Evolutionary conservation across 306 rosid genomes (phyloP).

Genomic region (Leucaena leucocephala): DNA sequence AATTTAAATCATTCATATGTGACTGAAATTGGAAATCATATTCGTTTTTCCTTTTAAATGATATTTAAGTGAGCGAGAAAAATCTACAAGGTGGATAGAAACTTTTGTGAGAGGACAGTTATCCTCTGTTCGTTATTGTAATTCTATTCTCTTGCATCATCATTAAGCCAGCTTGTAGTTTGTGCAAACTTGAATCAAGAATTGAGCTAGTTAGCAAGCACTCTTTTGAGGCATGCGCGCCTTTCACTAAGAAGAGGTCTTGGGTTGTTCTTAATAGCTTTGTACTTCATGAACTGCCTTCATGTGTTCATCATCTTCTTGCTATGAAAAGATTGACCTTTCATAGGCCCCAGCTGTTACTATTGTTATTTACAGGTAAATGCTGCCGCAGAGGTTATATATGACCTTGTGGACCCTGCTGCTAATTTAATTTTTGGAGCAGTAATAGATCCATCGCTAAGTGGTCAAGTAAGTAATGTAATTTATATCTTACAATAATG

Average conservation of each 20-base stretch:
- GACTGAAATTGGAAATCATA: background rate
- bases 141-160: slow-evolving; percentile 11
- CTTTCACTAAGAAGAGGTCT: background rate
- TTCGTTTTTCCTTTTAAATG: background rate
- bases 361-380: slow-evolving; percentile 60
- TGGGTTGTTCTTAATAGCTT: slow-evolving; percentile 9
- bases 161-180: background rate
- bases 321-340: background rate
- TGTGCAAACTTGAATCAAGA: background rate
- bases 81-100: background rate
- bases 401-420: slow-evolving; percentile 90
- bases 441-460: slow-evolving; percentile 82
- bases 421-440: slow-evolving; percentile 92
- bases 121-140: background rate
- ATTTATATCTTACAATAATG: background rate
- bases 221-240: slow-evolving; percentile 25
- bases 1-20: background rate
- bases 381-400: slow-evolving; percentile 91
- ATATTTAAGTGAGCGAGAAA: background rate
- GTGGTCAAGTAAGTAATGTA: slow-evolving; percentile 72
- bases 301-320: slow-evolving; percentile 23
- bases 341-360: slow-evolving; percentile 18
- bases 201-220: slow-evolving; percentile 12
- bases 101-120: background rate
- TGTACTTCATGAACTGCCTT: slow-evolving; percentile 20